These are phyloP conservation scores for Penicillium brevicompactum DNA, from an alignment of 2,329 filamentous ascomycete genomes.

Conservation along the genomic window DNA sequence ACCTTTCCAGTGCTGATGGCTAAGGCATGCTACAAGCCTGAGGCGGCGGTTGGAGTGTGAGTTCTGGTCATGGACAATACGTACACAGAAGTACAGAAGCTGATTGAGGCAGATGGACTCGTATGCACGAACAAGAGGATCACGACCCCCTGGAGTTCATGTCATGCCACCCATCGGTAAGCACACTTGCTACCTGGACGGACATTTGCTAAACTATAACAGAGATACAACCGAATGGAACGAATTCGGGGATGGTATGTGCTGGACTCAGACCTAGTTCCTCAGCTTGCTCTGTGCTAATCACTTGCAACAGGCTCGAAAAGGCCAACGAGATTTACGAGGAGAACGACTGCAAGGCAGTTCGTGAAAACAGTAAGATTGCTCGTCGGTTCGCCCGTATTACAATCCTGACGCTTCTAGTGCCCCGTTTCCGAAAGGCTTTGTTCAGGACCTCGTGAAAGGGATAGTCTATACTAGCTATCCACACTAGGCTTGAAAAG, in stretches of 20 bases:
- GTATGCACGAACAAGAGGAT: constrained; percentile 54
- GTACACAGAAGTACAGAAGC: background rate
- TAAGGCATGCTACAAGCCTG: constrained; percentile 61
- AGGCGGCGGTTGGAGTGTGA: constrained; percentile 56
- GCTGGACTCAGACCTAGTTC: background rate
- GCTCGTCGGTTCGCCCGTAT: background rate
- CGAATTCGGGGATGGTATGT: constrained; percentile 56
- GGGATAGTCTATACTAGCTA: constrained; percentile 4
- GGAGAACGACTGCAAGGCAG: constrained; percentile 40
- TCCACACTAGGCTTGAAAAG: constrained; percentile 37
- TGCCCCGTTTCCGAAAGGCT: constrained; percentile 23
- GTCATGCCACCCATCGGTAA: constrained; percentile 60
- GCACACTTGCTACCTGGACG: background rate
- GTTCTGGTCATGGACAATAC: constrained; percentile 14
- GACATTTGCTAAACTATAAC: constrained; percentile 2
- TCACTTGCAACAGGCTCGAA: constrained; percentile 33
- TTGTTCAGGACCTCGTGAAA: constrained; percentile 9
- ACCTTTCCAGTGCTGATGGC: constrained; percentile 59
- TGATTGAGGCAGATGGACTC: constrained; percentile 44
- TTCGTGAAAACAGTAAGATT: constrained; percentile 33
- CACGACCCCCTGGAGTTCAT: constrained; percentile 57
- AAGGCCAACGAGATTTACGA: constrained; percentile 43
- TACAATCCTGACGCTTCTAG: constrained; percentile 8
- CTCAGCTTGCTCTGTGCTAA: constrained; percentile 15
- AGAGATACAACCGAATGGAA: constrained; percentile 57